These are phyloP conservation scores for Ophiocordyceps camponoti-leonardi DNA, from an alignment of 2,329 filamentous ascomycete species.

Conservation along the genomic window DNA sequence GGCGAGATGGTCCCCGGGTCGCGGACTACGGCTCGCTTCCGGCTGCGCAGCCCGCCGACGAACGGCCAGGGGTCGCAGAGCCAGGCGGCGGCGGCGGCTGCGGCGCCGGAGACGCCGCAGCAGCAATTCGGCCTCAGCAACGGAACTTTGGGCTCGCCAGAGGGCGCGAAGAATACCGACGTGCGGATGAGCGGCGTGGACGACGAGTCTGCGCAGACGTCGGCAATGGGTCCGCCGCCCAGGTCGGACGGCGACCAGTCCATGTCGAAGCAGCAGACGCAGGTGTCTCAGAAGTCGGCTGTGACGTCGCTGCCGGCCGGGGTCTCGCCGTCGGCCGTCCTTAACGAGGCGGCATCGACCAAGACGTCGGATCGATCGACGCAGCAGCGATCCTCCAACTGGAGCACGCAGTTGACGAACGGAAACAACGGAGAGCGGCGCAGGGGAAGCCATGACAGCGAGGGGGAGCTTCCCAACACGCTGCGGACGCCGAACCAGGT, in stretches of 20 bases:
- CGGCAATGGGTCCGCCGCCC: conserved; percentile 31
- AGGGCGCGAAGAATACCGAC: conserved; percentile 32
- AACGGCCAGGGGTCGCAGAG: conserved; percentile 31
- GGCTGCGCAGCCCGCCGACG: conserved; percentile 39
- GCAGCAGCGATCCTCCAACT: conserved; percentile 43
- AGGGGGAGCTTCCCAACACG: conserved; percentile 36
- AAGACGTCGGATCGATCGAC: conserved; percentile 63
- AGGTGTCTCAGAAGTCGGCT: conserved; percentile 47
- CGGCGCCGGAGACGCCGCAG: conserved; percentile 3
- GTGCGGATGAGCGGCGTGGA: conserved; percentile 44
- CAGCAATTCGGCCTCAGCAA: conserved; percentile 30
- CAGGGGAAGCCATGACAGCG: conserved; percentile 11
- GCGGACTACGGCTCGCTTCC: conserved; percentile 33
- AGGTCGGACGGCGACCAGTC: conserved; percentile 17
- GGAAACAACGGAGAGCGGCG: conserved; percentile 35
- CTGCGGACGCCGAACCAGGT: conserved; percentile 26
- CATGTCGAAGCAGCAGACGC: conserved; percentile 23
- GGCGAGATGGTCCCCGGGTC: conserved; percentile 45
- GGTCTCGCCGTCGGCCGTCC: conserved; percentile 37
- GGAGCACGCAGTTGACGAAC: conserved; percentile 58
- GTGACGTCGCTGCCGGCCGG: conserved; percentile 40
- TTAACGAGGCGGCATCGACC: conserved; percentile 88
- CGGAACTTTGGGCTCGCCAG: conserved; percentile 33
- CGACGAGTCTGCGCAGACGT: conserved; percentile 25
- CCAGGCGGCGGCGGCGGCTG: conserved; percentile 6